Conservation (phyloP, 257 asterid genomes). For the Solanum pinnatisectum region DNA sequence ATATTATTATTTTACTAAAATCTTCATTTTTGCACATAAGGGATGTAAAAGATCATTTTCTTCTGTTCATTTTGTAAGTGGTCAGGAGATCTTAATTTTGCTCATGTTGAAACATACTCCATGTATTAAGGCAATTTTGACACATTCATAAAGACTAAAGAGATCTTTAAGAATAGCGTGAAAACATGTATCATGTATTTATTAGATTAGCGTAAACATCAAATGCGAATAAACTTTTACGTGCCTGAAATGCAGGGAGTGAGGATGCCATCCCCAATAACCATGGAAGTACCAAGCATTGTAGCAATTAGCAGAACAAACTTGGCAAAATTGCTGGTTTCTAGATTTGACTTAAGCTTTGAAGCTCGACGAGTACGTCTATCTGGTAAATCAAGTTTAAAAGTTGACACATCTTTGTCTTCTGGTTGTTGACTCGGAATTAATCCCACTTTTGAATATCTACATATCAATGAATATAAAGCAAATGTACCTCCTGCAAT, state of each 20-base stretch:
- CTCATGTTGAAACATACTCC: background rate
- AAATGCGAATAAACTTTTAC: background rate
- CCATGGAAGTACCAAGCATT: slow-evolving; percentile 78
- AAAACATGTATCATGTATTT: background rate
- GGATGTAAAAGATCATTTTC: background rate
- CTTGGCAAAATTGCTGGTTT: slow-evolving; percentile 27
- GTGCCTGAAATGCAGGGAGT: slow-evolving; percentile 70
- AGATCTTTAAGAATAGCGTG: background rate
- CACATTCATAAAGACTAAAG: background rate
- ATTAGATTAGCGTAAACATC: background rate
- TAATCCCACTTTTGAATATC: slow-evolving; percentile 48
- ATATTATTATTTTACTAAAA: background rate
- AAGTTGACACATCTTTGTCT: slow-evolving; percentile 42
- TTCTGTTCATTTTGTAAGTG: background rate
- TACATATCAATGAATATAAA: slow-evolving; percentile 51
- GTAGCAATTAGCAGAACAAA: slow-evolving; percentile 30
- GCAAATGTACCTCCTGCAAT: slow-evolving; percentile 73
- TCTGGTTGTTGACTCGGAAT: slow-evolving; percentile 43
- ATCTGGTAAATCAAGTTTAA: slow-evolving; percentile 23
- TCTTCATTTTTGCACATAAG: background rate
- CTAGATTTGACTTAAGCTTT: slow-evolving; percentile 27
- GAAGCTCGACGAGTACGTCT: slow-evolving; percentile 21
- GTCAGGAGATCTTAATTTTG: background rate
- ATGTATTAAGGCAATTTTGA: background rate
- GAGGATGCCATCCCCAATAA: slow-evolving; percentile 73